These are phyloP conservation scores for Paraleonurus japonicus DNA, from an alignment of 257 asterid species.

Conservation along the genomic window DNA sequence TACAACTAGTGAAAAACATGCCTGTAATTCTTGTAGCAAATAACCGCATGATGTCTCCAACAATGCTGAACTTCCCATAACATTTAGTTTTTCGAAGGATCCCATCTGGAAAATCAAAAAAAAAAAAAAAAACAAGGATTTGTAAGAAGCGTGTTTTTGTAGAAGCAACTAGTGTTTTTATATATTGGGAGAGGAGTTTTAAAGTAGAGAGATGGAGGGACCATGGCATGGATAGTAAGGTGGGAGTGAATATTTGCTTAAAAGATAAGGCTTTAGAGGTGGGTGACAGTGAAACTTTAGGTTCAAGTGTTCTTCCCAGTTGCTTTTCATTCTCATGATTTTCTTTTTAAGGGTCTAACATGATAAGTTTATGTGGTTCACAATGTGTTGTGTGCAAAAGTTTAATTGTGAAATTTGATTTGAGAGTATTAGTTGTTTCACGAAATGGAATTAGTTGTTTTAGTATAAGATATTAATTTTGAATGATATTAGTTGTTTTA, in stretches of 20 bases:
- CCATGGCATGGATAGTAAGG: slow-evolving; percentile 39
- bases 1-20: too few species aligned
- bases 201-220: slow-evolving; percentile 37
- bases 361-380: slow-evolving; percentile 33
- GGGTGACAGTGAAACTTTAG: slow-evolving; percentile 69
- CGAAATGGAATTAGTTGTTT: too few species aligned
- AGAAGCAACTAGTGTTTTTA: slow-evolving; percentile 27
- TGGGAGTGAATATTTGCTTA: slow-evolving; percentile 76
- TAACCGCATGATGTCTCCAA: slow-evolving; percentile 87
- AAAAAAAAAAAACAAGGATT: not conserved
- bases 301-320: slow-evolving; percentile 58
- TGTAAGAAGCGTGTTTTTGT: slow-evolving; percentile 11
- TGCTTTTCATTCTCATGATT: slow-evolving; percentile 39
- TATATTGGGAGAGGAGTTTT: slow-evolving; percentile 35
- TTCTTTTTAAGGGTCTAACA: slow-evolving; percentile 19
- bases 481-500: too few species aligned
- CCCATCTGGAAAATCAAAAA: slow-evolving; percentile 47
- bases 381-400: too few species aligned
- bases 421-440: too few species aligned
- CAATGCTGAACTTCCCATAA: slow-evolving; percentile 59
- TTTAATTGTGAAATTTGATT: too few species aligned
- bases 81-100: slow-evolving; percentile 50
- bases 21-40: slow-evolving; percentile 89
- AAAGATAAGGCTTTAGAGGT: slow-evolving; percentile 76
- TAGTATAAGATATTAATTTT: too few species aligned